Conservation (phyloP, 192 early-diverging fungal genomes). For the Coemansia pectinata region DNA sequence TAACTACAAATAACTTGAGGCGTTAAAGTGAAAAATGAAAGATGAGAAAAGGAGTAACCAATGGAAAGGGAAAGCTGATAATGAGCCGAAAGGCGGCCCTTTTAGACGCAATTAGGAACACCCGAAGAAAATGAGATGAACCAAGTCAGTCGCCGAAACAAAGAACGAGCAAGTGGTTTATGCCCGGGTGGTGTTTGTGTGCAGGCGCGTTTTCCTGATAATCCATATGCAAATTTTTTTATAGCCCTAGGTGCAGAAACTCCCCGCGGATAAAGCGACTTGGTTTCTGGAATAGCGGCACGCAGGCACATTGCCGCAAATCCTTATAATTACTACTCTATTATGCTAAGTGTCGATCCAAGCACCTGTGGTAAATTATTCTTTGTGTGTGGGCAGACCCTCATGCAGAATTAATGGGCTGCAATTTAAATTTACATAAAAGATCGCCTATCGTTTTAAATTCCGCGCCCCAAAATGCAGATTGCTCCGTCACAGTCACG, state of each 20-base stretch:
- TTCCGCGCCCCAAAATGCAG: neutral
- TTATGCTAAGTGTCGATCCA: neutral
- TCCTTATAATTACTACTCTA: neutral
- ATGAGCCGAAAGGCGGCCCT: neutral
- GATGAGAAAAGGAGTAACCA: neutral
- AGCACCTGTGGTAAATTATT: neutral
- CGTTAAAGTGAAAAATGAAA: neutral
- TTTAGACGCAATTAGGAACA: neutral
- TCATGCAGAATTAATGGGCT: neutral
- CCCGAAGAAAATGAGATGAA: neutral
- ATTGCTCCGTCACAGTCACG: neutral
- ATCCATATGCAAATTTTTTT: neutral
- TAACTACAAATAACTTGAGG: neutral
- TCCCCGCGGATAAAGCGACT: neutral
- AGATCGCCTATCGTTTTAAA: neutral
- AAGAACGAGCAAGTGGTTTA: neutral
- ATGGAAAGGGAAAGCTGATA: neutral
- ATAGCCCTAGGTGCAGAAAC: neutral
- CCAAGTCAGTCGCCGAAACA: neutral
- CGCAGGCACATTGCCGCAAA: neutral
- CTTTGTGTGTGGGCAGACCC: neutral
- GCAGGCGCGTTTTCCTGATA: neutral
- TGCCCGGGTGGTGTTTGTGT: neutral
- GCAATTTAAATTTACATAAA: neutral
- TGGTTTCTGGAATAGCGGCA: neutral